Evolutionary conservation across 2,329 filamentous ascomycete species (phyloP).

Genomic region (Akanthomyces uredinophilus): DNA sequence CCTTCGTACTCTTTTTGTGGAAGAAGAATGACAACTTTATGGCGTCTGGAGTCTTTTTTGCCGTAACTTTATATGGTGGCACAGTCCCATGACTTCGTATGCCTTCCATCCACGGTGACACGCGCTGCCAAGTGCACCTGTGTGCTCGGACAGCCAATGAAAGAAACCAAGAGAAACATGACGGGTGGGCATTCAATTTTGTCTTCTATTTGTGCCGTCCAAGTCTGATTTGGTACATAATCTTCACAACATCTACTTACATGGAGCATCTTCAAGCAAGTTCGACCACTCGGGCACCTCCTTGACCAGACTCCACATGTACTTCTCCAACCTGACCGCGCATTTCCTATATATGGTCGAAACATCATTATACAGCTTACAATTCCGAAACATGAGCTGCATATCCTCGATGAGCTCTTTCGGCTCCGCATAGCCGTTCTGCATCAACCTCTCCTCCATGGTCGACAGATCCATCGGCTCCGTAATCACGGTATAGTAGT

Average conservation of each 20-base stretch:
- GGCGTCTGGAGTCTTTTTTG: too few relatives aligned
- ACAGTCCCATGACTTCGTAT: too few relatives aligned
- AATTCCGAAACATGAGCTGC: conserved; percentile 88
- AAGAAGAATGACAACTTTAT: too few relatives aligned
- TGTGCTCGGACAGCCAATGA: too few relatives aligned
- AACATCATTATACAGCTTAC: conserved; percentile 92
- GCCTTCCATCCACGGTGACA: too few relatives aligned
- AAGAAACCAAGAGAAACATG: too few relatives aligned
- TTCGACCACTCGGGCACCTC: conserved; percentile 81
- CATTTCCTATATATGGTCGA: conserved; percentile 91
- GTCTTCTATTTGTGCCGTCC: too few relatives aligned
- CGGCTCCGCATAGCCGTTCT: conserved; percentile 82
- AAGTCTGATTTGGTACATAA: too few relatives aligned
- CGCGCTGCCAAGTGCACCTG: too few relatives aligned
- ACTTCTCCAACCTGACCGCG: conserved; percentile 88
- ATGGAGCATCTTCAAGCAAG: conserved; percentile 15
- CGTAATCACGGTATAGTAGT: conserved; percentile 98
- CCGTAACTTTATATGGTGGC: too few relatives aligned
- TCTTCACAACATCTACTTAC: too few relatives aligned
- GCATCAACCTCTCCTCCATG: conserved; percentile 93
- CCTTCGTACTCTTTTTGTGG: neutral
- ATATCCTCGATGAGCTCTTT: conserved; percentile 91
- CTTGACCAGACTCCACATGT: conserved; percentile 90
- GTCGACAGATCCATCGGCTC: conserved; percentile 95
- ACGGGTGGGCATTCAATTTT: too few relatives aligned